Base-by-base conservation (phyloP, 2,329 filamentous ascomycete species). In the Parafenestella ontariensis region DNA sequence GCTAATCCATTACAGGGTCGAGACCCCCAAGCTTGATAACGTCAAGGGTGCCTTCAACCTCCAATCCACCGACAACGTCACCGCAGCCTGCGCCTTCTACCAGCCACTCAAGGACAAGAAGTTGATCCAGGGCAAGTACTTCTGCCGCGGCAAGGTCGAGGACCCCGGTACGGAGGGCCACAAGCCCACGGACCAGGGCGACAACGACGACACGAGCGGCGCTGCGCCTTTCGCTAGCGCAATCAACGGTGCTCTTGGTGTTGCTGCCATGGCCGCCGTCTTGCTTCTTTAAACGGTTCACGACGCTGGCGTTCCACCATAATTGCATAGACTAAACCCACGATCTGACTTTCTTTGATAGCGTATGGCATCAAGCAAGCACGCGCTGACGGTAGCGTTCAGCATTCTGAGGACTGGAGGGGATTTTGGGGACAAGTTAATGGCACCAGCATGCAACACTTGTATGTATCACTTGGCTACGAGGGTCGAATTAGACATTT, bases 1-100 rank as follows among this genome's bases (percentile, higher is more conserved):
- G 24, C 75, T 79, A 66, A 81, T 69, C 55, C 13, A 6, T 20
- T 49, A 1, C 66, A 96, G 92, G 56, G 87, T 95, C 64, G 73
- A 82, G 31, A 84, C 97, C 49, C 88, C 90, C 56, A 73, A 78
- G 17, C 72, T 83, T 36, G 64, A 71, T 54, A 73, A 76, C 52
- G 78, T 82, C 61, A 72, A 72, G 58, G 81, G 81, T 74, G 78
- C 79, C 40, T 82, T 82, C 76, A 82, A 81, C 76, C 66, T 83
- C 48, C 77, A 80, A 68, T 80, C 78, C 13, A 74, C 76, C 46
- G 69, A 68, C 42, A 72, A 81, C 65, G 70, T 82, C 58, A 64
- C 65, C 48, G 48, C 56, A 20, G 66, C 69, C 31, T 82, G 81
- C 75, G 54, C 57, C 54, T 65, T 66, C 65, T 82, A 81, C 76